Conservation (phyloP, 495 filamentous ascomycete genomes). For the Hypoxylon cercidicola region DNA sequence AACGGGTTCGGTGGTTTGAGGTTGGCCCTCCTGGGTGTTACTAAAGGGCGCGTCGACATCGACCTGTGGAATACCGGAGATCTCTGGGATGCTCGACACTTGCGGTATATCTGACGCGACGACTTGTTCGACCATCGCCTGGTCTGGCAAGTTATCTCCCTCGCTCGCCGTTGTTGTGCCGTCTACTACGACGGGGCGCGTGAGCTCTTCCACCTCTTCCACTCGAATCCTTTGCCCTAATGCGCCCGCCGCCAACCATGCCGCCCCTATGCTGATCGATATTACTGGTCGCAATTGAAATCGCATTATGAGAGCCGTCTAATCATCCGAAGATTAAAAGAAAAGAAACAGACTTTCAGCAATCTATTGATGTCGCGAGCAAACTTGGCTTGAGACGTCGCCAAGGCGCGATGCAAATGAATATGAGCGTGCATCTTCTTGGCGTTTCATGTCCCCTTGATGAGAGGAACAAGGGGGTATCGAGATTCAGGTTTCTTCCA, state of each 20-base stretch:
- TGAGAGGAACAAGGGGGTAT: neutral
- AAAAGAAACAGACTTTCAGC: slow-evolving; percentile 10
- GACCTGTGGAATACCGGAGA: slow-evolving; percentile 46
- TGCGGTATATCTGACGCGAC: slow-evolving; percentile 33
- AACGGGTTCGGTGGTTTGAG: slow-evolving; percentile 29
- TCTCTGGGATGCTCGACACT: slow-evolving; percentile 32
- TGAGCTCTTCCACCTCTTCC: slow-evolving; percentile 23
- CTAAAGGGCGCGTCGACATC: slow-evolving; percentile 46
- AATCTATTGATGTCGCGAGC: slow-evolving; percentile 18
- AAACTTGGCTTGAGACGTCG: slow-evolving; percentile 29
- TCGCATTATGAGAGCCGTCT: slow-evolving; percentile 17
- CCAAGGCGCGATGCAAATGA: slow-evolving; percentile 29
- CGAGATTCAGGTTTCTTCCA: neutral
- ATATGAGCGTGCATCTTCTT: slow-evolving; percentile 27
- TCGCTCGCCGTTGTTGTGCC: slow-evolving; percentile 11
- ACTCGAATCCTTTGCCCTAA: slow-evolving; percentile 31
- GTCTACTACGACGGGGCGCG: slow-evolving; percentile 24
- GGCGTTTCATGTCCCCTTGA: slow-evolving; percentile 39
- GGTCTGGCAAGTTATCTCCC: slow-evolving; percentile 19
- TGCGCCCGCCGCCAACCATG: slow-evolving; percentile 18
- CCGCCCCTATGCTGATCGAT: slow-evolving; percentile 9
- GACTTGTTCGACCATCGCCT: slow-evolving; percentile 29
- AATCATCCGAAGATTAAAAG: slow-evolving; percentile 3
- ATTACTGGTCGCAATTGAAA: slow-evolving; percentile 16
- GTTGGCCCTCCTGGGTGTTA: slow-evolving; percentile 22